Percentiles rank a stretch among this genome's conserved stretches.
These are phyloP conservation scores for Colletotrichum siamense DNA, from an alignment of 2,329 filamentous ascomycete genomes.

Conservation along the genomic window DNA sequence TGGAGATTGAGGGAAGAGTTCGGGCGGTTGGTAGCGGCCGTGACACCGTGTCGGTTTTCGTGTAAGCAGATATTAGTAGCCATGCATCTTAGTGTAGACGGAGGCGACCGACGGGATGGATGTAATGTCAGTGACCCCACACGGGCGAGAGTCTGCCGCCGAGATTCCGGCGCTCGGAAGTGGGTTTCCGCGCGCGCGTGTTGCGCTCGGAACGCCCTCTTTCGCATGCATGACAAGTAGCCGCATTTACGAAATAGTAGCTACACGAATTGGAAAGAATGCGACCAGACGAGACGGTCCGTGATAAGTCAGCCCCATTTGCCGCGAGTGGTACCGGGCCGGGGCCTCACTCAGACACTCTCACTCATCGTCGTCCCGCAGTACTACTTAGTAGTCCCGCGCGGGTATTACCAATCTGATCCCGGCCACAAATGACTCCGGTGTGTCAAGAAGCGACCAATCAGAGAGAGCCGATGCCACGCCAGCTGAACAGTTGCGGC, in stretches of 20 bases:
- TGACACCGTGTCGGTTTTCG: conserved; percentile 41
- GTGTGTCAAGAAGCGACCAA: neutral
- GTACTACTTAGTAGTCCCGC: conserved; percentile 4
- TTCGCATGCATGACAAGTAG: neutral
- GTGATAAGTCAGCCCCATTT: neutral
- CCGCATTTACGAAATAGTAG: neutral
- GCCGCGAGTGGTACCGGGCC: neutral
- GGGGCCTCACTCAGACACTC: neutral
- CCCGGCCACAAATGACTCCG: neutral
- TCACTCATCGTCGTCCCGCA: neutral
- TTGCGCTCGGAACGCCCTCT: neutral
- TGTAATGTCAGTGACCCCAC: neutral
- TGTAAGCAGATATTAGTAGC: conserved; percentile 21
- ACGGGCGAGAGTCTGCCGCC: neutral
- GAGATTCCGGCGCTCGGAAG: neutral
- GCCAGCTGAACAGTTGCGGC: neutral
- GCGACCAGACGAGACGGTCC: neutral
- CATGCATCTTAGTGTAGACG: neutral
- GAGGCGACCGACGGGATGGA: neutral
- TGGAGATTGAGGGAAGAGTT: conserved; percentile 63
- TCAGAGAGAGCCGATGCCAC: neutral
- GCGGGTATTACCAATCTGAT: conserved; percentile 22
- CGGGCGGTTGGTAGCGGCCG: conserved; percentile 56
- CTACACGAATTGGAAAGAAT: neutral
- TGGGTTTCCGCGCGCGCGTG: neutral